Evolutionary conservation across 305 asterid genomes (phyloP).

Genomic region (Solanum hybrid): DNA sequence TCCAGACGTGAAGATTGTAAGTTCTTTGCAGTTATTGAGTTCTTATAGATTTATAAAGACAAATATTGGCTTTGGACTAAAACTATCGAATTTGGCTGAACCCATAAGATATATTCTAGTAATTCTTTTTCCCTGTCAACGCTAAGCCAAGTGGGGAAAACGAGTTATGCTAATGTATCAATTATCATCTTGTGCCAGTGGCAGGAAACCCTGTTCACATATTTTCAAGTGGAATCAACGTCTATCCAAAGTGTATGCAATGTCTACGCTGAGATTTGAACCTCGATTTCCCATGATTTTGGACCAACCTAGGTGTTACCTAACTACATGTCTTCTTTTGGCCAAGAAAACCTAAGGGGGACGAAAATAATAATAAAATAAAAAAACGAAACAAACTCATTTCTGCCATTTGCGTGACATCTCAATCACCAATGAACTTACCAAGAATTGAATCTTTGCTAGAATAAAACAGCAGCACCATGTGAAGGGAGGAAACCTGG

Average conservation of each 20-base stretch:
- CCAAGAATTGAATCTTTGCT: not conserved
- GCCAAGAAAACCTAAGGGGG: not conserved
- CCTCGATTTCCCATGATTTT: not conserved
- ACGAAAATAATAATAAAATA: not conserved
- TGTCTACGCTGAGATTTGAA: not conserved
- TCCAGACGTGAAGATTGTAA: not conserved
- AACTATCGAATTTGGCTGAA: not conserved
- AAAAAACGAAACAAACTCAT: not conserved
- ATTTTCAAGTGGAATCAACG: not conserved
- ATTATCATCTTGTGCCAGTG: not conserved
- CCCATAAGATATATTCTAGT: not conserved
- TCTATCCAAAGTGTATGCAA: not conserved
- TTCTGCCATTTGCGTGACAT: not conserved
- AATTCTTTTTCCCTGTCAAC: not conserved
- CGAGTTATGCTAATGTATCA: not conserved
- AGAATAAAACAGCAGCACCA: too few species aligned
- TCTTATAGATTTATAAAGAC: not conserved
- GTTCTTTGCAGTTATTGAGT: not conserved
- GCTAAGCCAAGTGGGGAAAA: not conserved
- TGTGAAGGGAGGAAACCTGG: constrained; percentile 51
- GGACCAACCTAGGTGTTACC: not conserved
- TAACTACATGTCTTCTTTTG: not conserved
- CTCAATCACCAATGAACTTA: not conserved
- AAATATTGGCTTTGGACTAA: not conserved
- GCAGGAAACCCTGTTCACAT: not conserved